Evolutionary conservation across 495 filamentous ascomycete species (phyloP), one percentile per base, ranked within the genome.

Genomic region (Xylaria curta): DNA sequence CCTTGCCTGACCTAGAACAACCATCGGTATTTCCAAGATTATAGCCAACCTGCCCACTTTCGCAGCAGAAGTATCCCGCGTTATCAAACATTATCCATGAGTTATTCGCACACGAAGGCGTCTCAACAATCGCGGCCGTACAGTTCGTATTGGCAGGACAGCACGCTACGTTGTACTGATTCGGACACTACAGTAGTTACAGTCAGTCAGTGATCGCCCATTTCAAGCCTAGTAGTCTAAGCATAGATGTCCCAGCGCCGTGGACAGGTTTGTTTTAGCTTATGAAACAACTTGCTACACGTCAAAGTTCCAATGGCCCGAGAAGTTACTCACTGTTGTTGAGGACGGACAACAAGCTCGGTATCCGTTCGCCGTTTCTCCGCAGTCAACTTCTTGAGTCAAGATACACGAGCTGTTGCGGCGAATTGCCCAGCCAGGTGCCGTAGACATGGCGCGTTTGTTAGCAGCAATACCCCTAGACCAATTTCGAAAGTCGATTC

Each of bases 11-110:
- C 19, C 0, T 40, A n/a, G 63, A 70, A 49, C 73, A 75, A 4
- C 73, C 73, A 46, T 75, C 63, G 38, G 66, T 38, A 24, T 49
- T 40, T n/a, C 46, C 6, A 4, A 26, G 36, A 31, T 73, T 68
- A 24, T 70, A 75, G 7, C 73, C 73, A 12, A 75, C 71, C 54
- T 73, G 63, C 3, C 62, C 60, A 13, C 36, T 46, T 36, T 70
- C 71, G 71, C 73, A 75, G 63, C 73, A 75, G 47, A 75, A 75
- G 40, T 62, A 73, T 19, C 73, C 73, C 9, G 0, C 56, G 21
- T 75, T 75, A 21, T 75, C 71, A 33, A 63, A 75, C 73, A 75
- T 75, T 33, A 51, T 53, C 73, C 73, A 75, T 21, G 73, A 73
- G 28, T 24, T 21, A 21, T 75, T 71, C 61, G 73, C 73, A 56